These are phyloP conservation scores for Petasospora rhodanensis DNA, from an alignment of 1,139 yeast genomes.

Conservation along the genomic window DNA sequence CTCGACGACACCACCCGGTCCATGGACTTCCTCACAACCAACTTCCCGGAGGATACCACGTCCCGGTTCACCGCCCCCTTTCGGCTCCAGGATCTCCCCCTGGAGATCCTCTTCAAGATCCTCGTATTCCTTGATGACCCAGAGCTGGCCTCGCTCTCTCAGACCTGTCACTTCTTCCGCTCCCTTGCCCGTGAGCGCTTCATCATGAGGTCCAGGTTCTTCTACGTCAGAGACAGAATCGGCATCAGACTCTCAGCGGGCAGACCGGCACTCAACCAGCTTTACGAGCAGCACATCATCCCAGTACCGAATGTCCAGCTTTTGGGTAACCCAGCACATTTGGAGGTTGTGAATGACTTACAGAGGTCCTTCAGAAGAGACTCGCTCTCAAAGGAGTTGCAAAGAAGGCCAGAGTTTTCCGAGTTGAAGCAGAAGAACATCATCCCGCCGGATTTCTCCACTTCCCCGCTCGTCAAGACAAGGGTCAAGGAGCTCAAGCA, in stretches of 20 bases:
- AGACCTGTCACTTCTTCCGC: constrained; percentile 17
- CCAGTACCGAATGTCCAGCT: constrained; percentile 11
- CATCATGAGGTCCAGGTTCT: constrained; percentile 18
- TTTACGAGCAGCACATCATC: constrained; percentile 17
- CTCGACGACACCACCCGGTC: no score
- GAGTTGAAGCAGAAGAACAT: constrained; percentile 20
- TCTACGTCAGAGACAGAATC: constrained; percentile 17
- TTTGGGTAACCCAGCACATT: constrained; percentile 5
- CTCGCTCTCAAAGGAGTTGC: constrained; percentile 15
- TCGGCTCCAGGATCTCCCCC: constrained; percentile 19
- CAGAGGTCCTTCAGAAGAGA: constrained; percentile 20
- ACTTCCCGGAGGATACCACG: constrained; percentile 14
- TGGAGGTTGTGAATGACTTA: constrained; percentile 7
- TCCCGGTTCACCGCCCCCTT: constrained; percentile 14
- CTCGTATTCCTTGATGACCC: constrained; percentile 22
- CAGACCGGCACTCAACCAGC: constrained; percentile 12
- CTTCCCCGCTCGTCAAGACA: constrained; percentile 14
- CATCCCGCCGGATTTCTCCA: constrained; percentile 7
- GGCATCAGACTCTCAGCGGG: constrained; percentile 14
- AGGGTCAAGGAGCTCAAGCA: constrained; percentile 15
- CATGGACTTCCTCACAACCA: constrained; percentile 23
- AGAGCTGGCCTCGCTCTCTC: constrained; percentile 15
- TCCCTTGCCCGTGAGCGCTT: constrained; percentile 18
- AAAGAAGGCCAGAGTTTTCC: constrained; percentile 17
- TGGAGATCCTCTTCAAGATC: constrained; percentile 21